Base-by-base conservation (phyloP, 2,329 filamentous ascomycete species). In the Emmonsiellopsis sp. region DNA sequence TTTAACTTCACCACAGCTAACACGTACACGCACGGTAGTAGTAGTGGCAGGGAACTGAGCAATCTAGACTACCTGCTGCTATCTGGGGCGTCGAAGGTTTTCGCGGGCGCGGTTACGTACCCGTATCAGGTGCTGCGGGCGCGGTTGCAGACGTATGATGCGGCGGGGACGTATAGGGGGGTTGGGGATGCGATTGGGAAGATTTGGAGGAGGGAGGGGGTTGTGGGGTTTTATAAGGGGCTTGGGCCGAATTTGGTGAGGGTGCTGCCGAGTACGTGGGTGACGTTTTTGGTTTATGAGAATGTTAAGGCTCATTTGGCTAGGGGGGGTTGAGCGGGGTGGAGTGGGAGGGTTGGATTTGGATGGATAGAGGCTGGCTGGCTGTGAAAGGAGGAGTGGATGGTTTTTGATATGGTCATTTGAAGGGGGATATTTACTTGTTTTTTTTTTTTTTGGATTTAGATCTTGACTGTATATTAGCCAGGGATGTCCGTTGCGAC, bases 241-340 rank as follows among this genome's bases (percentile, higher is more conserved):
- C 74, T 97, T 54, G 83, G 88, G 42, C 91, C 92, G 0, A 95
- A 92, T 60, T 79, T 95, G n/a, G 76, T 95, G 51, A 81, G 93
- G 56, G 93, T 97, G 32, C 77, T 98, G 69, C 93, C 93, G 3
- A 91, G 90, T 34, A 97, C 93, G 3, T 95, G 93, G 81, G 88
- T 96, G 52, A 97, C 92, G 1, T 97, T 98, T 67, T 71, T 98
- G 62, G 91, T 97, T 27, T 97, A 97, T 71, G 93, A 98, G 75
- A 97, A 97, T 69, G 85, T 86, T 55, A 90, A 86, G 71, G 83
- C 80, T 60, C 85, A 88, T 66, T 67, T 94, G 37, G 11, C 21
- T 14, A 32, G 42, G 27, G 13, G 42, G 9, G 31, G 11, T 11
- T 3, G 39, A 44, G 39, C 9, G 7, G 40, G 40, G 21, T 17